phyloP scores from a whole-genome alignment of 2,329 filamentous ascomycete species.

The Fusarium buharicum region DNA sequence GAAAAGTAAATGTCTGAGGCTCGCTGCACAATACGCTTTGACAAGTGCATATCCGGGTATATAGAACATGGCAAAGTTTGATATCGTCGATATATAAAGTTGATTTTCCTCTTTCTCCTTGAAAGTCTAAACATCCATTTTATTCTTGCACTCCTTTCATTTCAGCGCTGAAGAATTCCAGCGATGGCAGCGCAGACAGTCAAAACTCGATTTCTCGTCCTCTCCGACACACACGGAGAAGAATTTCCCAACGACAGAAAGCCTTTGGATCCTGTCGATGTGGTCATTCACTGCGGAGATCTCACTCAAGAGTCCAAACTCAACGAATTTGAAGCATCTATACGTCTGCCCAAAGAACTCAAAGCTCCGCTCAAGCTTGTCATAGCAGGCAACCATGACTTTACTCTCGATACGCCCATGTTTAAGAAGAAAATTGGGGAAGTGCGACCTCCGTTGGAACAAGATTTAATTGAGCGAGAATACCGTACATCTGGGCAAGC shows the following conservation, averaged over 20 bases:
- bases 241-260: neutral
- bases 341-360: conserved; percentile 52
- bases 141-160: too few relatives aligned
- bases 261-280: conserved; percentile 45
- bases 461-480: conserved; percentile 17
- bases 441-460: neutral
- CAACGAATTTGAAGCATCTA: conserved; percentile 51
- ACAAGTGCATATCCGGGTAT: neutral
- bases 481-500: conserved; percentile 54
- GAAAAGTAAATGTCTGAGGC: too few relatives aligned
- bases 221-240: conserved; percentile 23
- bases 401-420: conserved; percentile 50
- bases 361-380: conserved; percentile 59
- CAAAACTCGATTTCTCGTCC: conserved; percentile 18
- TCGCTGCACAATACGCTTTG: neutral
- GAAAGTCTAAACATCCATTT: too few relatives aligned
- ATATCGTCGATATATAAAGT: neutral
- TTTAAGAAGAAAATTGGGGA: conserved; percentile 48
- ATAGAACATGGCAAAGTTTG: neutral
- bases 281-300: conserved; percentile 61
- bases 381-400: conserved; percentile 64
- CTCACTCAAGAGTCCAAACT: conserved; percentile 58
- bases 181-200: neutral
- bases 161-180: too few relatives aligned
- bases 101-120: neutral